phyloP scores from a whole-genome alignment of 1,284 basidiomycete genomes.

The Trametes versicolor region DNA sequence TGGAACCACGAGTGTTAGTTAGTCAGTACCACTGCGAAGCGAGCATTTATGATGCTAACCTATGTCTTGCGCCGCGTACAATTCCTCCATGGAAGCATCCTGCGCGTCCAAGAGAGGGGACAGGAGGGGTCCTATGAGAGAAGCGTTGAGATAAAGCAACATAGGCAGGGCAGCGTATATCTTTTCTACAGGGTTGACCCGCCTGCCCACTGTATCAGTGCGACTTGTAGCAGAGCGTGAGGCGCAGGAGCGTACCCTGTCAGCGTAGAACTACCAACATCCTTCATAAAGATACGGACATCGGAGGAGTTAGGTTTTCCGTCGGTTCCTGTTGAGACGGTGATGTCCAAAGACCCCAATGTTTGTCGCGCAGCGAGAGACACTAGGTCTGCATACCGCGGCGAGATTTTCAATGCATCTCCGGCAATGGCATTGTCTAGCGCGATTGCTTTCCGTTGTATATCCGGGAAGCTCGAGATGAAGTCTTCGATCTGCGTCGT shows the following conservation, averaged over 20 bases:
- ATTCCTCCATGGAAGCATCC: conserved; percentile 37
- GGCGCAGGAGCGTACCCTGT: background rate
- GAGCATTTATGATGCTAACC: conserved; percentile 39
- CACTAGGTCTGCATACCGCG: conserved; percentile 52
- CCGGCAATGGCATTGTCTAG: conserved; percentile 40
- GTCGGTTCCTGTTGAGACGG: conserved; percentile 42
- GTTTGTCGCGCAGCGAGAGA: conserved; percentile 53
- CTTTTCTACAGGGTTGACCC: conserved; percentile 56
- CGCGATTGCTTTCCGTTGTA: conserved; percentile 31
- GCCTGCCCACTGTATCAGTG: conserved; percentile 20
- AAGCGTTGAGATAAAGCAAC: conserved; percentile 57
- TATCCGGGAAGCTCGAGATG: conserved; percentile 37
- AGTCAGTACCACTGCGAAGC: background rate
- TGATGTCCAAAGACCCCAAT: conserved; percentile 51
- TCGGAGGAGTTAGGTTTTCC: conserved; percentile 51
- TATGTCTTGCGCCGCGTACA: conserved; percentile 53
- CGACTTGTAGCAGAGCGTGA: background rate
- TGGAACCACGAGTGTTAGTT: background rate
- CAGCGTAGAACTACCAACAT: conserved; percentile 26
- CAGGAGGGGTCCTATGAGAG: conserved; percentile 51
- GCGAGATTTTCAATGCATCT: conserved; percentile 35
- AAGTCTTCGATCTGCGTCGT: conserved; percentile 40
- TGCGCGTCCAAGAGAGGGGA: conserved; percentile 57
- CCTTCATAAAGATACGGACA: conserved; percentile 58
- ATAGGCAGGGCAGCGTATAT: conserved; percentile 59